Evolutionary conservation across 169 alveolate species (phyloP), one percentile per base, ranked within the genome.

Genomic region (Plasmodium chabaudi): DNA sequence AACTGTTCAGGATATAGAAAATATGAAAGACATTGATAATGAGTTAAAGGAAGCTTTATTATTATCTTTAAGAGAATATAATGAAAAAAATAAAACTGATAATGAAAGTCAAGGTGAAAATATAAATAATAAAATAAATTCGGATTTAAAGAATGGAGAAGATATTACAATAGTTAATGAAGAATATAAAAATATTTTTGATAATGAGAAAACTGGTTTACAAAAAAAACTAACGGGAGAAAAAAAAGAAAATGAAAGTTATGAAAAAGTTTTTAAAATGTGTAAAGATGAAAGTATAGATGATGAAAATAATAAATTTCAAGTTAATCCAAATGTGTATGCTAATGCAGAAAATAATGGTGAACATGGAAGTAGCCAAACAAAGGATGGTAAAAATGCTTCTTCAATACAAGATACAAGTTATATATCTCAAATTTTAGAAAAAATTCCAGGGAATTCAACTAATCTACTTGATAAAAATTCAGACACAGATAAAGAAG

Each of bases 201-300:
- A 77, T 59, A 77, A 44, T 15, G 17, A 57, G 10, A 25, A 42
- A n/a, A 23, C 21, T 2, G 68, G 61, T 15, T 49, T 1, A n/a
- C 42, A 63, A 23, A 6, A 27, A 12, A 75, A 77, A 64, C 70
- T 51, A 12, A 1, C 67, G 0, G 65, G 53, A 19, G 88, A 77
- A 19, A 77, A 77, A 57, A 77, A 77, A 64, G 88, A 77, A 77
- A 77, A 77, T 55, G 88, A 77, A 44, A 77, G 88, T 15, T 77
- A 77, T 55, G 88, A 77, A 34, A 77, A 77, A n/a, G 88, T 77
- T 0, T 77, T 77, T 23, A 77, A 77, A 44, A 44, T 77, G 1
- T 74, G 65, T 63, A 77, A 77, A n/a, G 88, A 77, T 12, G 88
- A 77, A 27, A 64, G 49, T 34, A 25, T 77, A 9, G 63, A 63